Conservation (phyloP, 225 moss, liverwort and hornwort species). For the Ulota crispa region DNA sequence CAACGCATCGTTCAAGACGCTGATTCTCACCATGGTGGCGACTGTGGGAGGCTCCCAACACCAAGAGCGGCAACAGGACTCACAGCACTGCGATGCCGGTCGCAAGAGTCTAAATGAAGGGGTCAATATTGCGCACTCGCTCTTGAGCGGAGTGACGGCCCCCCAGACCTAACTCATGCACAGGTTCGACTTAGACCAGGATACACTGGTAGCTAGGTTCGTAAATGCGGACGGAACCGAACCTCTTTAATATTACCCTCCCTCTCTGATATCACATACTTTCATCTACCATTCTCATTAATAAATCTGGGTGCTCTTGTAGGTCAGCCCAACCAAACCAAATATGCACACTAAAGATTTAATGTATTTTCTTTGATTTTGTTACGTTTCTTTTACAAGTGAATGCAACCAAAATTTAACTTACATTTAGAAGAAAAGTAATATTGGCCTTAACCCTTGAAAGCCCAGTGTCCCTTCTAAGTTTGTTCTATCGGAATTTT, state of each 20-base stretch:
- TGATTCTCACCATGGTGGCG: constrained; percentile 73
- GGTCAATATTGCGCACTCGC: accelerated
- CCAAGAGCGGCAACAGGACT: constrained; percentile 15
- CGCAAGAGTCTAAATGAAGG: not conserved
- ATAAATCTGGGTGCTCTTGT: not conserved
- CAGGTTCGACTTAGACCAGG: constrained; percentile 3
- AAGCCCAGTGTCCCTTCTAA: too few species aligned
- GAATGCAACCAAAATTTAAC: too few species aligned
- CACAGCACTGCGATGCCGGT: not conserved
- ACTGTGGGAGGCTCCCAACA: constrained; percentile 4
- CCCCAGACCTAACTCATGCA: constrained; percentile 1
- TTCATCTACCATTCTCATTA: not conserved
- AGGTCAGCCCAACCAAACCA: too few species aligned
- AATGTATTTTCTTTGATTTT: not conserved
- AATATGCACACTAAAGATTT: not conserved
- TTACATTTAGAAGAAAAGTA: too few species aligned
- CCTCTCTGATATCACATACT: too few species aligned
- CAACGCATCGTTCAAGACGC: constrained; percentile 79
- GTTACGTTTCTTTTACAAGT: too few species aligned
- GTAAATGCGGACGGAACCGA: not conserved
- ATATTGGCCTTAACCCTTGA: too few species aligned
- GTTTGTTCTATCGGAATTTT: too few species aligned
- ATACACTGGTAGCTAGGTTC: not conserved
- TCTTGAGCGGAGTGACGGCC: constrained; percentile 18
- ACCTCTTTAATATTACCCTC: not conserved